Conservation (phyloP, 768 basidiomycete genomes). For the Crepidotus variabilis region DNA sequence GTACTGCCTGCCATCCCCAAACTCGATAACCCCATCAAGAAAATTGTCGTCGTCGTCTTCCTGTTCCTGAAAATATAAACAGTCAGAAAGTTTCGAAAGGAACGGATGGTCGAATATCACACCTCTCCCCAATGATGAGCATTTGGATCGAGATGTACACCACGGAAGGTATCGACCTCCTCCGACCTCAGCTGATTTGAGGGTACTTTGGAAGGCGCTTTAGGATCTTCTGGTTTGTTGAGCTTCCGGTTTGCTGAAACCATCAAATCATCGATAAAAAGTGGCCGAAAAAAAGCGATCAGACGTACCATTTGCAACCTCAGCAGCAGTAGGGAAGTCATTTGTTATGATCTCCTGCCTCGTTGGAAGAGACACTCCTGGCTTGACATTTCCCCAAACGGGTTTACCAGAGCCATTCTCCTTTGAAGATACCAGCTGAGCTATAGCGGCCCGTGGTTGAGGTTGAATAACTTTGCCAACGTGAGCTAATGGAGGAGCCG, state of each 20-base stretch:
- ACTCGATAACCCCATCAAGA: conserved; percentile 86
- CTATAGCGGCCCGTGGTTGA: conserved; percentile 46
- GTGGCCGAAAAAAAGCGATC: neutral
- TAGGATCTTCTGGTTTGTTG: conserved; percentile 33
- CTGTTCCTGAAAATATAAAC: conserved; percentile 50
- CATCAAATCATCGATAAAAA: conserved; percentile 4
- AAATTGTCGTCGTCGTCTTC: conserved; percentile 93
- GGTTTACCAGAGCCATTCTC: conserved; percentile 40
- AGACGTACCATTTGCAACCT: conserved; percentile 79
- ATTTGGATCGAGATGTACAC: conserved; percentile 90
- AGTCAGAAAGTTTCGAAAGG: neutral
- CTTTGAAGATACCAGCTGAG: conserved; percentile 25
- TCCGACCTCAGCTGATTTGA: conserved; percentile 65
- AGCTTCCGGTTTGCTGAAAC: conserved; percentile 29
- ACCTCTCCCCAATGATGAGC: conserved; percentile 99
- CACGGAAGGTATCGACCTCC: conserved; percentile 92
- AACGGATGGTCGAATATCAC: conserved; percentile 25
- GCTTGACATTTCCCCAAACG: conserved; percentile 69
- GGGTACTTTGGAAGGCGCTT: conserved; percentile 49
- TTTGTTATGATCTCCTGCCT: conserved; percentile 42
- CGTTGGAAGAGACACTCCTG: conserved; percentile 29
- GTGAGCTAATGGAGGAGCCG: conserved; percentile 51
- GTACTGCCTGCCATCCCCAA: conserved; percentile 92
- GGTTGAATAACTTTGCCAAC: conserved; percentile 66
- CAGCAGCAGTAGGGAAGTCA: conserved; percentile 97